Evolutionary conservation across 768 basidiomycete species (phyloP).

Genomic region (Panaeolus papilionaceus): DNA sequence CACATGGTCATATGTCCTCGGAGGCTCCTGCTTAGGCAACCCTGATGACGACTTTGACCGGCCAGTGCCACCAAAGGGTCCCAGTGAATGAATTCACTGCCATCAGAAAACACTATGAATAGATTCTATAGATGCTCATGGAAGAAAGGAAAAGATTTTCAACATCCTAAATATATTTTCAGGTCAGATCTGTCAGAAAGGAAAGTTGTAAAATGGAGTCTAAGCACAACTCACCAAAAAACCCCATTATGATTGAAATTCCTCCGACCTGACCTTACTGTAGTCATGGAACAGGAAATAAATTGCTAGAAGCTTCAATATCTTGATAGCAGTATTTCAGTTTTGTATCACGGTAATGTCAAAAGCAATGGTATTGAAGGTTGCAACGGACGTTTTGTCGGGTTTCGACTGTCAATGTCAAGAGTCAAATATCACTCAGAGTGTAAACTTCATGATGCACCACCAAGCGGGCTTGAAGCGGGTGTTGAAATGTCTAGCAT

Average conservation of each 20-base stretch:
- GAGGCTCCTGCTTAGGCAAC: slow-evolving; percentile 1
- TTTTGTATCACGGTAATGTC: no score
- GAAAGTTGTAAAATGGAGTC: not conserved
- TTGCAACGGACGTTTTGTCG: not conserved
- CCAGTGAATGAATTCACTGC: not conserved
- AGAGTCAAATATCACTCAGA: not conserved
- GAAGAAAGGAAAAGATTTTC: not conserved
- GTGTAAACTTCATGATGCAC: not conserved
- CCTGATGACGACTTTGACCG: not conserved
- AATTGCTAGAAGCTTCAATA: no score
- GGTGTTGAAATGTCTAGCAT: not conserved
- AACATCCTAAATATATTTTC: not conserved
- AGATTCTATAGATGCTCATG: not conserved
- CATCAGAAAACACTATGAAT: not conserved
- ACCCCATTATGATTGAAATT: not conserved
- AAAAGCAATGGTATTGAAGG: no score
- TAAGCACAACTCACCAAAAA: not conserved
- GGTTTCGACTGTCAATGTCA: not conserved
- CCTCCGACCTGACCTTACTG: not conserved
- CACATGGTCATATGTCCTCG: slow-evolving; percentile 5
- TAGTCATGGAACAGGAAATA: no score
- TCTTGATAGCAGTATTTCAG: no score
- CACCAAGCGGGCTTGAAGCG: not conserved
- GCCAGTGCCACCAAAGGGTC: not conserved
- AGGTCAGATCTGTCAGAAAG: not conserved